Evolutionary conservation across 352 stramenopile genomes (phyloP).

Genomic region (Globisporangium takayamanum): DNA sequence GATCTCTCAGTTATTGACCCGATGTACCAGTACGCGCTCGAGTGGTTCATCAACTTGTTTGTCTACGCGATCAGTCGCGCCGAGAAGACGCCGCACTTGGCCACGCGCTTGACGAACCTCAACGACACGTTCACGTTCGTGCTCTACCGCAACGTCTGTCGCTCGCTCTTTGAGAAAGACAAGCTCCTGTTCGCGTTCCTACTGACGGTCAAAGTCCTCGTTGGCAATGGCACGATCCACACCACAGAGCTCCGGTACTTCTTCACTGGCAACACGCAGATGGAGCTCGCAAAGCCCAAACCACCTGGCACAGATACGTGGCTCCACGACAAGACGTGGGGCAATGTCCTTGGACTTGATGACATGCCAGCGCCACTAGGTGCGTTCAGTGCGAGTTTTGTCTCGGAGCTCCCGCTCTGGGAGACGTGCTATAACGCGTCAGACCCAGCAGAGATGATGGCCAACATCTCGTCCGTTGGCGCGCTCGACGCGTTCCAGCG

Average conservation of each 20-base stretch:
- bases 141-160: slow-evolving; percentile 94
- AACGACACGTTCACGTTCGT: slow-evolving; percentile 94
- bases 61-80: slow-evolving; percentile 87
- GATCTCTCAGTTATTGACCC: slow-evolving; percentile 91
- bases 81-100: slow-evolving; percentile 64
- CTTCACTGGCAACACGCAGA: slow-evolving; percentile 90
- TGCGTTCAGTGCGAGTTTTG: slow-evolving; percentile 49
- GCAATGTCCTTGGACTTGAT: slow-evolving; percentile 76
- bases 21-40: slow-evolving; percentile 96
- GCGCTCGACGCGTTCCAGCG: slow-evolving; percentile 84
- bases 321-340: slow-evolving; percentile 89
- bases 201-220: slow-evolving; percentile 90
- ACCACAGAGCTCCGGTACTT: slow-evolving; percentile 84
- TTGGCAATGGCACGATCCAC: slow-evolving; percentile 72
- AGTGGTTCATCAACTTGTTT: slow-evolving; percentile 96
- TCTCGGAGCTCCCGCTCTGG: slow-evolving; percentile 47
- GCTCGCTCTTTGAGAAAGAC: slow-evolving; percentile 95
- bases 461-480: slow-evolving; percentile 41
- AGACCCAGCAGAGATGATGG: slow-evolving; percentile 69
- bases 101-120: slow-evolving; percentile 80
- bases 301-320: slow-evolving; percentile 50
- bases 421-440: slow-evolving; percentile 81
- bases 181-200: slow-evolving; percentile 95
- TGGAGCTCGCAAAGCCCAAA: slow-evolving; percentile 81
- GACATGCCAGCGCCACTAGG: slow-evolving; percentile 38